phyloP scores from a whole-genome alignment of 768 basidiomycete genomes.

The Xerocomellus amylosporus region DNA sequence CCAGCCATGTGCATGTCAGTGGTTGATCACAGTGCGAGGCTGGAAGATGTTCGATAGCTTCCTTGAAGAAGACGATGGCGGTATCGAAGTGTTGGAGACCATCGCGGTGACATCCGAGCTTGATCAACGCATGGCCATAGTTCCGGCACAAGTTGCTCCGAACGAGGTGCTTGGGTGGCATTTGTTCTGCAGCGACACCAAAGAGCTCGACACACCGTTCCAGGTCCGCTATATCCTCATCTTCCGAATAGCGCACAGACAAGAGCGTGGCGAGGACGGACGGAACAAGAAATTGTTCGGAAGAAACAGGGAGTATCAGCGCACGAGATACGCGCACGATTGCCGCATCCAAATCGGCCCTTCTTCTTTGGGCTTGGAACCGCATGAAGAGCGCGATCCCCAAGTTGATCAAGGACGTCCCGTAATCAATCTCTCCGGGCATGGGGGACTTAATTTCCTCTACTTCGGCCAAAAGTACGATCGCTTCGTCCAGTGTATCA shows the following conservation, averaged over 20 bases:
- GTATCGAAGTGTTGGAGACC: not conserved
- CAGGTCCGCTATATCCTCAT: slow-evolving; percentile 9
- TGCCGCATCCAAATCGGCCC: slow-evolving; percentile 16
- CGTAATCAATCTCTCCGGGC: slow-evolving; percentile 3
- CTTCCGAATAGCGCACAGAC: slow-evolving; percentile 6
- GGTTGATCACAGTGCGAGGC: slow-evolving; percentile 11
- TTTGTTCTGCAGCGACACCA: slow-evolving; percentile 1
- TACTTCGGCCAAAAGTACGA: slow-evolving; percentile 21
- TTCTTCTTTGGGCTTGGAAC: slow-evolving; percentile 9
- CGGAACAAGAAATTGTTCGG: slow-evolving; percentile 2
- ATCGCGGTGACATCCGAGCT: slow-evolving; percentile 4
- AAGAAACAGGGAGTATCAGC: slow-evolving; percentile 4
- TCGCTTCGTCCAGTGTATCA: slow-evolving; percentile 22
- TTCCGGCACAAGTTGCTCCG: slow-evolving; percentile 6
- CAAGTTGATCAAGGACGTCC: slow-evolving; percentile 9
- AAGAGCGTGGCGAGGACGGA: slow-evolving; percentile 11
- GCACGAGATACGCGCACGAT: slow-evolving; percentile 12
- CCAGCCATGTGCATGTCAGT: not conserved
- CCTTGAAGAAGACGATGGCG: slow-evolving; percentile 10
- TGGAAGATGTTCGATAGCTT: slow-evolving; percentile 9
- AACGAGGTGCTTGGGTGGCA: slow-evolving; percentile 10
- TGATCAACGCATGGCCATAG: slow-evolving; percentile 10
- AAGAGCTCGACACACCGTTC: slow-evolving; percentile 15
- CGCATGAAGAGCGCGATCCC: slow-evolving; percentile 12
- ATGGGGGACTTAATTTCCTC: slow-evolving; percentile 12